These are phyloP conservation scores for Pyrus hybrid DNA, from an alignment of 331 rosid genomes.

Conservation along the genomic window DNA sequence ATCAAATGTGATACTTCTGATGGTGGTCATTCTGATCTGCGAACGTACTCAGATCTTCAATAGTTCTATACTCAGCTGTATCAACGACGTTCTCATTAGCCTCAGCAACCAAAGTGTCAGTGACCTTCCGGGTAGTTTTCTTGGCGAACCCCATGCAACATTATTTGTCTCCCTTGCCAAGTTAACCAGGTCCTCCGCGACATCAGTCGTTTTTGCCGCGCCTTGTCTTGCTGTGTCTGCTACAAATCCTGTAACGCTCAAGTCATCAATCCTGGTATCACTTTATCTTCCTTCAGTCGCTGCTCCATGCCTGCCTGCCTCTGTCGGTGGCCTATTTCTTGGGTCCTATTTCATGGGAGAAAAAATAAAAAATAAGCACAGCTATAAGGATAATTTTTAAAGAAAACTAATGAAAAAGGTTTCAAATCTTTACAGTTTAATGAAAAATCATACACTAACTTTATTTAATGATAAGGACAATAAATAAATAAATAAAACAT, in stretches of 20 bases:
- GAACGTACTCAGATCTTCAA: constrained; percentile 5
- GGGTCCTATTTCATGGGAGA: not conserved
- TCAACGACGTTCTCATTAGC: constrained; percentile 57
- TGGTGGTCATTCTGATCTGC: not conserved
- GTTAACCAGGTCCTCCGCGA: constrained; percentile 15
- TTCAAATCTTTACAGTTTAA: too few relatives aligned
- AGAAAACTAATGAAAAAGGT: too few relatives aligned
- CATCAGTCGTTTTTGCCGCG: constrained; percentile 14
- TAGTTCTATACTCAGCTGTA: constrained; percentile 49
- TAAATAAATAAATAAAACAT: too few relatives aligned
- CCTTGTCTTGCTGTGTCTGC: constrained; percentile 23
- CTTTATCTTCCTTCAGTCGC: not conserved
- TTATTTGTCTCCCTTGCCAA: constrained; percentile 30
- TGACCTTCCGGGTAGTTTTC: constrained; percentile 10
- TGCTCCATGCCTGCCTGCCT: not conserved
- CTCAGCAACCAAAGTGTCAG: constrained; percentile 35
- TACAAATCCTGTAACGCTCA: constrained; percentile 8
- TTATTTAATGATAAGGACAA: too few relatives aligned
- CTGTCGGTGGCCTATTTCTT: not conserved
- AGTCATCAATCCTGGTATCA: not conserved
- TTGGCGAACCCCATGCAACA: constrained; percentile 45
- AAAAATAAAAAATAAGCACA: not conserved
- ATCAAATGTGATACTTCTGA: not conserved
- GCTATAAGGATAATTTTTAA: too few relatives aligned
- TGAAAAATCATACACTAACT: too few relatives aligned